Percentiles rank a stretch among this genome's conserved stretches.
These are phyloP conservation scores for Suhomyces sp. DNA, from an alignment of 805 yeast genomes.

Conservation along the genomic window DNA sequence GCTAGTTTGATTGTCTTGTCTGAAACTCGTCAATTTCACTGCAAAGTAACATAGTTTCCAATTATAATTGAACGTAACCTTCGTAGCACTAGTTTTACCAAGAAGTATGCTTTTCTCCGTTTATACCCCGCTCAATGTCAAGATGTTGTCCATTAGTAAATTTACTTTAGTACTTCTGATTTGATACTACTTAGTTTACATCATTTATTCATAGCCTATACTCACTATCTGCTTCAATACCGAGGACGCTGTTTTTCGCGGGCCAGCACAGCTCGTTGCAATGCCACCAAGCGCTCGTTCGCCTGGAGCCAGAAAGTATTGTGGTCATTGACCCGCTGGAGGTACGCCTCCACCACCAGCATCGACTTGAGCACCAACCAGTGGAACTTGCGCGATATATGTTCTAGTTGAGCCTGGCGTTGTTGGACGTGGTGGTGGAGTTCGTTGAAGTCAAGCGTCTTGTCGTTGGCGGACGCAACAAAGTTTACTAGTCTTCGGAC, in stretches of 20 bases:
- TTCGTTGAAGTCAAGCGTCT: slow-evolving; percentile 13
- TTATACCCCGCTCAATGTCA: no score
- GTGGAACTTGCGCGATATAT: slow-evolving; percentile 18
- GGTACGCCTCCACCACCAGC: slow-evolving; percentile 27
- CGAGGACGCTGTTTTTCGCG: neutral
- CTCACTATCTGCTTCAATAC: neutral
- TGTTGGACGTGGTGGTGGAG: slow-evolving; percentile 7
- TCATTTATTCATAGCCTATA: no score
- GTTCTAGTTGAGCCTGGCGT: slow-evolving; percentile 11
- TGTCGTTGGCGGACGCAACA: slow-evolving; percentile 14
- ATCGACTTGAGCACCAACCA: slow-evolving; percentile 25
- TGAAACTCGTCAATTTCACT: no score
- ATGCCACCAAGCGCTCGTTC: slow-evolving; percentile 12
- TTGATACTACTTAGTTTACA: no score
- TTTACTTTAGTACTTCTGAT: no score
- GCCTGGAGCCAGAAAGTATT: slow-evolving; percentile 26
- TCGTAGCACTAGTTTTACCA: no score
- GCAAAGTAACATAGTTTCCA: no score
- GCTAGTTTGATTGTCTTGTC: no score
- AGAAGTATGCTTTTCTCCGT: no score
- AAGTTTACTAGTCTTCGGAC: slow-evolving; percentile 18
- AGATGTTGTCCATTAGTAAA: no score
- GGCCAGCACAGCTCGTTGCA: neutral
- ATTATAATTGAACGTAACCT: no score
- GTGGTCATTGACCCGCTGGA: slow-evolving; percentile 19